Evolutionary conservation across 2,329 filamentous ascomycete genomes (phyloP).

Genomic region (Curvularia hawaiiensis): DNA sequence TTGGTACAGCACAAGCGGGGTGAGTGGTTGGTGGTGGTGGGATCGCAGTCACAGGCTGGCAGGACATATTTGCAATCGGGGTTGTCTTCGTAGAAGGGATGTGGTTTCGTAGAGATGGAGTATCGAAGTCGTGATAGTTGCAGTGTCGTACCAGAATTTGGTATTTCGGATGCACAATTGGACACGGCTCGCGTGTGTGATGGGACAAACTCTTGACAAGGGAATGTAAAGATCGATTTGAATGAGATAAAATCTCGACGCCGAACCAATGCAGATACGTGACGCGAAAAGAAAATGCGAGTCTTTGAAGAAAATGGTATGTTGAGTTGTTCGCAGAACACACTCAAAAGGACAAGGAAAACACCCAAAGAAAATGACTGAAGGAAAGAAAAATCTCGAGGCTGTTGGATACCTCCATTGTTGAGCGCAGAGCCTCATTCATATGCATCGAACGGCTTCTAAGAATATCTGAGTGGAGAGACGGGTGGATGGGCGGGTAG

Average conservation of each 20-base stretch:
- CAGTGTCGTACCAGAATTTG: neutral
- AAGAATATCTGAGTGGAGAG: conserved; percentile 22
- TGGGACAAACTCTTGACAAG: neutral
- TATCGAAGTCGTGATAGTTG: neutral
- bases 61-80: conserved; percentile 15
- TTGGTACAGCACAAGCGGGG: conserved; percentile 32
- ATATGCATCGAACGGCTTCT: conserved; percentile 15
- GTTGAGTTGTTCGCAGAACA: conserved; percentile 25
- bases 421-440: conserved; percentile 12
- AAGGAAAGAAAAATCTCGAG: conserved; percentile 14
- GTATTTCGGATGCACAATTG: neutral
- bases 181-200: conserved; percentile 10
- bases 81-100: neutral
- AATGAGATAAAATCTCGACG: neutral
- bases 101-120: neutral
- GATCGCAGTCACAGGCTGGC: conserved; percentile 21
- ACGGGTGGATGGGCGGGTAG: conserved; percentile 15
- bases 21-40: conserved; percentile 31
- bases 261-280: conserved; percentile 11
- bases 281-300: conserved; percentile 4
- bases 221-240: neutral
- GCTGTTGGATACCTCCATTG: conserved; percentile 5
- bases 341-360: conserved; percentile 15
- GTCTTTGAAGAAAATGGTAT: neutral
- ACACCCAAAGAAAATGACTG: conserved; percentile 8